A percentile compares a stretch with the other conserved stretches of the same genome.
Conservation (phyloP, 73 alveolate species). For the Paramecium bursaria region DNA sequence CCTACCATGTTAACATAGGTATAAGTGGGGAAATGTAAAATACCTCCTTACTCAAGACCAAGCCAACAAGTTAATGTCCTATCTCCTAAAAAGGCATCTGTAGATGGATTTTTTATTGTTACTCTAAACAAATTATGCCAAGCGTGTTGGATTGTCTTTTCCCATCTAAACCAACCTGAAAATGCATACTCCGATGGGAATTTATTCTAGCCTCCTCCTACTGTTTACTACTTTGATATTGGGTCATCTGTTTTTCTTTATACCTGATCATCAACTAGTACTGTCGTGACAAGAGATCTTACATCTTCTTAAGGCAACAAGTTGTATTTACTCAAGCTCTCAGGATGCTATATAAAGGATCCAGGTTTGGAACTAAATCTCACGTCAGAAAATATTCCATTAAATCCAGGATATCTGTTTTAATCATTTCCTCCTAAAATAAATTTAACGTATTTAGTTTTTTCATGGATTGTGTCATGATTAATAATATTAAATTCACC, state of each 20-base stretch:
- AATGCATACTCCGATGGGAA: slow-evolving; percentile 60
- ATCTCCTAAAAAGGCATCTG: slow-evolving; percentile 57
- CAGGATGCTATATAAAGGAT: too few relatives aligned
- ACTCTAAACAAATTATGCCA: slow-evolving; percentile 68
- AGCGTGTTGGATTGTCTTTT: slow-evolving; percentile 34
- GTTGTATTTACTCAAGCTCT: too few relatives aligned
- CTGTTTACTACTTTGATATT: too few relatives aligned
- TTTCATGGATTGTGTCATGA: slow-evolving; percentile 33
- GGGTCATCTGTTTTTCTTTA: too few relatives aligned
- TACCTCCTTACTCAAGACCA: slow-evolving; percentile 52
- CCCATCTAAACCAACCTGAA: slow-evolving; percentile 63
- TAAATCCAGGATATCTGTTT: slow-evolving; percentile 56
- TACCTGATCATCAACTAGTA: too few relatives aligned
- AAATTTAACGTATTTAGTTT: slow-evolving; percentile 9
- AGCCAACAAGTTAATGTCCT: slow-evolving; percentile 50
- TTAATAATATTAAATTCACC: not conserved
- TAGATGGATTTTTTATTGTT: slow-evolving; percentile 28
- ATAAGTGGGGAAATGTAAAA: slow-evolving; percentile 60
- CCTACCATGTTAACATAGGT: slow-evolving; percentile 58
- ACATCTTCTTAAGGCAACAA: too few relatives aligned
- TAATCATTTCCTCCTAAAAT: slow-evolving; percentile 51
- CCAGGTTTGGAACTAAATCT: too few relatives aligned
- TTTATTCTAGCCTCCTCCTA: slow-evolving; percentile 19
- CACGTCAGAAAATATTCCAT: slow-evolving; percentile 32
- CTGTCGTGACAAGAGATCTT: too few relatives aligned